Conservation (phyloP, 495 filamentous ascomycete genomes). For the Xylaria castorea region DNA sequence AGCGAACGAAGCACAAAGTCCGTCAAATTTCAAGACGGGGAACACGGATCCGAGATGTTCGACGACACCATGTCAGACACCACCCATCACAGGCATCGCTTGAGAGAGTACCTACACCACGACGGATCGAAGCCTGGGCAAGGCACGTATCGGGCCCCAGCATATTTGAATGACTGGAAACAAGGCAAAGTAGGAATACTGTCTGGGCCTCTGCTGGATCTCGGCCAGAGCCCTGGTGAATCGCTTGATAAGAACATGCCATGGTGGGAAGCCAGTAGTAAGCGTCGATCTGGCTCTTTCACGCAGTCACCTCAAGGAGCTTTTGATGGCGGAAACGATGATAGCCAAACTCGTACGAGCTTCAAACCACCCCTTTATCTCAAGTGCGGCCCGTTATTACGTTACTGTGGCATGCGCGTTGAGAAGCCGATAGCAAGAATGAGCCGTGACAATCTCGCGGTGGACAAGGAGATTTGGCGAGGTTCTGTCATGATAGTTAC, state of each 20-base stretch:
- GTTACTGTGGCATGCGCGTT: constrained; percentile 81
- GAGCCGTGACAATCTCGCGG: constrained; percentile 43
- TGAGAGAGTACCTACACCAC: constrained; percentile 53
- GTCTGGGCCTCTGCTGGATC: constrained; percentile 56
- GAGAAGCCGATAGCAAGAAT: constrained; percentile 50
- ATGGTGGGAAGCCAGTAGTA: constrained; percentile 61
- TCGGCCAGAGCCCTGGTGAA: constrained; percentile 46
- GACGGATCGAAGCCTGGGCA: constrained; percentile 50
- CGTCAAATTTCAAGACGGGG: constrained; percentile 39
- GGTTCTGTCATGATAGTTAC: constrained; percentile 96
- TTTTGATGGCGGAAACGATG: constrained; percentile 58
- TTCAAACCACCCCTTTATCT: constrained; percentile 87
- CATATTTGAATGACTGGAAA: constrained; percentile 65
- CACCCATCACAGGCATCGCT: constrained; percentile 41
- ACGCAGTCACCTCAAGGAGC: constrained; percentile 48
- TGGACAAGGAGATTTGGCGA: constrained; percentile 82
- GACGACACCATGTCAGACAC: constrained; percentile 37
- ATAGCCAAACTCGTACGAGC: constrained; percentile 62
- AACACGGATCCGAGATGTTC: constrained; percentile 29
- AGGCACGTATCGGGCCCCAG: constrained; percentile 53
- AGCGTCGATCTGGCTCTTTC: constrained; percentile 47
- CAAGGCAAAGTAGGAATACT: constrained; percentile 59
- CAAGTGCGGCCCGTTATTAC: constrained; percentile 86
- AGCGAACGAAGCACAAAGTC: constrained; percentile 34
- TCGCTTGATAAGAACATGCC: constrained; percentile 49